Conservation (phyloP, 2,329 filamentous ascomycete genomes). For the Apiospora hydei region DNA sequence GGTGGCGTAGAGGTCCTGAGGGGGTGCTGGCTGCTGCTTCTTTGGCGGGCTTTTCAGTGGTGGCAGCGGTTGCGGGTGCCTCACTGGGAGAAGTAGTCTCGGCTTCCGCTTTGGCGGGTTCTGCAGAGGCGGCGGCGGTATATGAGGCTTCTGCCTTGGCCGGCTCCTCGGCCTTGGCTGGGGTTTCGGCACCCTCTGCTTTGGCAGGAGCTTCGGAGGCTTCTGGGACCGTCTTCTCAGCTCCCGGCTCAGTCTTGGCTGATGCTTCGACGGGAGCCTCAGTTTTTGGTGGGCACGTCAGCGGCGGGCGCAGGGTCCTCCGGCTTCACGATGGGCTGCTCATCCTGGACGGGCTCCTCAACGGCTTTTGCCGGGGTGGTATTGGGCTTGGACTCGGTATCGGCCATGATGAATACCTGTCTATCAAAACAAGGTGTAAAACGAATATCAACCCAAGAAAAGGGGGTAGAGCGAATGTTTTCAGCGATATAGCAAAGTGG, state of each 20-base stretch:
- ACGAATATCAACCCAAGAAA: too few relatives aligned
- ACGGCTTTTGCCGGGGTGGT: neutral
- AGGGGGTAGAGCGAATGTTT: neutral
- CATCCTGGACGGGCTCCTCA: neutral
- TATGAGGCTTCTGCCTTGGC: neutral
- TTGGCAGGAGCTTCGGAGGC: neutral
- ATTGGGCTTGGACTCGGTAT: neutral
- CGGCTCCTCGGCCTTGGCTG: neutral
- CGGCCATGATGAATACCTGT: neutral
- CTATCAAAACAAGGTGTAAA: neutral
- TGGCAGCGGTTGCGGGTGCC: neutral
- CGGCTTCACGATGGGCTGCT: neutral
- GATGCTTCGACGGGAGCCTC: neutral
- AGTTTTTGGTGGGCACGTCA: neutral
- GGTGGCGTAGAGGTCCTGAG: constrained; percentile 42
- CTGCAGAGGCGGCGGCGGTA: neutral
- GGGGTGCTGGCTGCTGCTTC: constrained; percentile 25
- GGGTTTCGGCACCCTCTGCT: neutral
- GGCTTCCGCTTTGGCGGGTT: neutral
- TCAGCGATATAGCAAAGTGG: neutral
- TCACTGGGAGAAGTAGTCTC: too few relatives aligned
- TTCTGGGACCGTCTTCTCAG: neutral
- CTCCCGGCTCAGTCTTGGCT: neutral
- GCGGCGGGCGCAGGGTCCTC: neutral
- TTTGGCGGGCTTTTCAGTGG: neutral